Percentiles rank a stretch among this genome's conserved stretches.
Conservation (phyloP, 2,329 filamentous ascomycete species). For the Endoconidiophora polonica region DNA sequence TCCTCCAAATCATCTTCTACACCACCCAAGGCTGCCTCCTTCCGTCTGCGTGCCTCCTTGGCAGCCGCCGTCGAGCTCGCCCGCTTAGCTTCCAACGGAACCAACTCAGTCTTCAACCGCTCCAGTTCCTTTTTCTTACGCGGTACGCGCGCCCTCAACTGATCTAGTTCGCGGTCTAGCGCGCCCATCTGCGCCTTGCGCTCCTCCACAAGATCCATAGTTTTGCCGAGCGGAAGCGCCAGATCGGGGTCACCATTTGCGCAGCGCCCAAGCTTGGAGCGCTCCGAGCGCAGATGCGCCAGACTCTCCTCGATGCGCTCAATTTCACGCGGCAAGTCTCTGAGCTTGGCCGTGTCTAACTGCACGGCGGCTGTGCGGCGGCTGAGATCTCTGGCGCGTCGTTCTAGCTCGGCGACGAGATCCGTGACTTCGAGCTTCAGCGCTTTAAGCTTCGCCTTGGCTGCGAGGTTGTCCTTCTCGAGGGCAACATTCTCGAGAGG, state of each 20-base stretch:
- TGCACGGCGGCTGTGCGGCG: constrained; percentile 34
- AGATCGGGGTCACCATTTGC: constrained; percentile 22
- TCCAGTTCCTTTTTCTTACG: constrained; percentile 52
- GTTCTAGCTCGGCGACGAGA: constrained; percentile 57
- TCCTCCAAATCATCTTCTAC: constrained; percentile 60
- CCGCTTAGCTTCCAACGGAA: constrained; percentile 49
- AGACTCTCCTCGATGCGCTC: constrained; percentile 32
- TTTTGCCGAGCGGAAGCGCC: constrained; percentile 41
- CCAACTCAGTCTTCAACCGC: constrained; percentile 48
- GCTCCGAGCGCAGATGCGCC: constrained; percentile 25
- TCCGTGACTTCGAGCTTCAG: constrained; percentile 64
- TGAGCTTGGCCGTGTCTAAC: constrained; percentile 30
- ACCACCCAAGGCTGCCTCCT: constrained; percentile 43
- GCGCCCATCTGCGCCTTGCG: constrained; percentile 35
- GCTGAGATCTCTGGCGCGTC: constrained; percentile 40
- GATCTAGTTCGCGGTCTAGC: constrained; percentile 46
- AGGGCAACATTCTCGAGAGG: constrained; percentile 66
- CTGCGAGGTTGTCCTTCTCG: constrained; percentile 48
- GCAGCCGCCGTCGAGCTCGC: constrained; percentile 49
- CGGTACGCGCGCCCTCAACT: constrained; percentile 43
- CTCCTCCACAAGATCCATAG: constrained; percentile 33
- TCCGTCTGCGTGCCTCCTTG: constrained; percentile 52
- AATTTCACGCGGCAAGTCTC: constrained; percentile 35
- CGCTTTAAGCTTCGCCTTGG: constrained; percentile 61
- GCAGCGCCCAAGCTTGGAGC: constrained; percentile 18